These are phyloP conservation scores for Russula griseocarnosa DNA, from an alignment of 768 basidiomycete genomes.

Conservation along the genomic window DNA sequence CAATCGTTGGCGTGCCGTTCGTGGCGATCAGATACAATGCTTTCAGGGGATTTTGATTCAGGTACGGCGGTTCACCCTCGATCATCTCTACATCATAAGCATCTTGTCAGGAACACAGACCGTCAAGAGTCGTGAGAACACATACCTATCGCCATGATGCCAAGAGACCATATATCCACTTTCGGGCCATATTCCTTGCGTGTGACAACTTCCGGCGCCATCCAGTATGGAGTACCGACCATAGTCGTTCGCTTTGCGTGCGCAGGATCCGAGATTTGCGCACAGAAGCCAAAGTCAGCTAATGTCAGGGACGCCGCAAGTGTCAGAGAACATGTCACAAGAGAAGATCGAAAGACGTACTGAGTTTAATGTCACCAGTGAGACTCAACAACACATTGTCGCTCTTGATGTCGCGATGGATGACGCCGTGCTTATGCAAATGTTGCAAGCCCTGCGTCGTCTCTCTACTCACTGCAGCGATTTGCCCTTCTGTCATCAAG, in stretches of 20 bases:
- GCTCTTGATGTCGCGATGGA: conserved; percentile 98
- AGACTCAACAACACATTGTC: conserved; percentile 93
- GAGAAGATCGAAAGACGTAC: conserved; percentile 49
- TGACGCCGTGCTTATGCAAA: conserved; percentile 92
- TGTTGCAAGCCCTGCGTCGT: conserved; percentile 91
- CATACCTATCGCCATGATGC: conserved; percentile 93
- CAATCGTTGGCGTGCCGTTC: conserved; percentile 94
- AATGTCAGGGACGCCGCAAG: conserved; percentile 9
- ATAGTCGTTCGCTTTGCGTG: conserved; percentile 94
- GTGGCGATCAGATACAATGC: conserved; percentile 98
- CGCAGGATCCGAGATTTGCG: conserved; percentile 81
- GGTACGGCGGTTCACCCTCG: conserved; percentile 93
- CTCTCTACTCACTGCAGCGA: conserved; percentile 93
- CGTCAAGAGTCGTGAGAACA: conserved; percentile 18
- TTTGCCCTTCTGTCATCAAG: conserved; percentile 98
- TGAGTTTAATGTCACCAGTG: conserved; percentile 96
- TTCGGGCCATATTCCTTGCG: conserved; percentile 97
- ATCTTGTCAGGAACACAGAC: conserved; percentile 6
- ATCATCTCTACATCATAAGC: conserved; percentile 73
- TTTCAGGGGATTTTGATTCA: conserved; percentile 95
- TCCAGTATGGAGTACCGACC: conserved; percentile 99
- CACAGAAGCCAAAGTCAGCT: conserved; percentile 99
- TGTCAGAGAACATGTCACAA: background rate
- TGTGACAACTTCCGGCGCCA: conserved; percentile 98
- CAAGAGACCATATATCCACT: conserved; percentile 96